Evolutionary conservation across 208 protist genomes (phyloP).

Genomic region (Leishmania martiniquensis): DNA sequence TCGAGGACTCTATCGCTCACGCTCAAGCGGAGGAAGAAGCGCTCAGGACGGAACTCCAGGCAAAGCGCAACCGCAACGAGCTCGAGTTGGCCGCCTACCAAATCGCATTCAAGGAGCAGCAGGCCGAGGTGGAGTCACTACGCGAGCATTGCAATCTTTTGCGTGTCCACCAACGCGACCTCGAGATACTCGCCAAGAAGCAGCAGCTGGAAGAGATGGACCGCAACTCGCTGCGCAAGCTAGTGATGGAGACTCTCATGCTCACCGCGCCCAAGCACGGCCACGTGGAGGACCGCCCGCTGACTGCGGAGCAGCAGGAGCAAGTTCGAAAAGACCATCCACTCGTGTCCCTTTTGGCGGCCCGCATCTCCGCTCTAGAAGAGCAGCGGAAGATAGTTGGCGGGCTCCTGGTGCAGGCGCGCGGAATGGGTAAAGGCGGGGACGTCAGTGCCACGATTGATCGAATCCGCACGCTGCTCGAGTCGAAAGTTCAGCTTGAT

Average conservation of each 20-base stretch:
- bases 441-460: constrained; percentile 18
- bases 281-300: constrained; percentile 14
- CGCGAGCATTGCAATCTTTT: constrained; percentile 23
- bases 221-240: constrained; percentile 36
- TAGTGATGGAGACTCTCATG: constrained; percentile 21
- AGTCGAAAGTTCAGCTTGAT: constrained; percentile 26
- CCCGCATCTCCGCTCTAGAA: constrained; percentile 47
- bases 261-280: constrained; percentile 13
- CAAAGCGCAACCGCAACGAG: constrained; percentile 47
- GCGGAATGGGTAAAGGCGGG: constrained; percentile 20
- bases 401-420: constrained; percentile 25
- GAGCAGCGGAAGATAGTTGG: constrained; percentile 43
- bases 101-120: constrained; percentile 77
- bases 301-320: constrained; percentile 25
- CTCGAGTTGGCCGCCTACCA: constrained; percentile 72
- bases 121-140: constrained; percentile 58
- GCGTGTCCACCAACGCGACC: constrained; percentile 35
- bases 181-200: constrained; percentile 55
- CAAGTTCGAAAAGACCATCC: constrained; percentile 41
- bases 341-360: constrained; percentile 38
- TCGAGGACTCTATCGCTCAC: constrained; percentile 34
- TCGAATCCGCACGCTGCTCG: constrained; percentile 26
- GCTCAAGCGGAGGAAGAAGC: constrained; percentile 25
- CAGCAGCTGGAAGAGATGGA: constrained; percentile 51
- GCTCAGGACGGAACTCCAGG: constrained; percentile 33